A percentile compares a stretch with the other conserved stretches of the same genome.
These are phyloP conservation scores for Radiomyces spectabilis DNA, from an alignment of 192 early-diverging fungal species.

Conservation along the genomic window DNA sequence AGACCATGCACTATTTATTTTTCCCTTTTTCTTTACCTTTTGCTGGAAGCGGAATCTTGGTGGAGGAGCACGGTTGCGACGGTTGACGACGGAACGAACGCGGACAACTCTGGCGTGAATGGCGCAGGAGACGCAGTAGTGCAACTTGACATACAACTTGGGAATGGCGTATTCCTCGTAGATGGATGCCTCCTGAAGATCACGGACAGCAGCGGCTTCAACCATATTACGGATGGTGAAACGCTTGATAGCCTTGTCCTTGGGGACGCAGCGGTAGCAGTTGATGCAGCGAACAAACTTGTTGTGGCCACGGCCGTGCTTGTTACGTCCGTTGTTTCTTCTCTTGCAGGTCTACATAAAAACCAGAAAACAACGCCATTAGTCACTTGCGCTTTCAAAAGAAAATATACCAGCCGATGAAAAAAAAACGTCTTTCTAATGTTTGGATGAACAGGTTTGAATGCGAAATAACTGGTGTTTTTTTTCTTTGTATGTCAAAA, in stretches of 20 bases:
- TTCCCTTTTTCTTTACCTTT: conserved; percentile 29
- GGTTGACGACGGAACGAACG: conserved; percentile 81
- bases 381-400: background rate
- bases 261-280: conserved; percentile 93
- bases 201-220: conserved; percentile 92
- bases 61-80: conserved; percentile 91
- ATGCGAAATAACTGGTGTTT: no score
- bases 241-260: conserved; percentile 99
- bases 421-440: conserved; percentile 1
- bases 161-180: conserved; percentile 63
- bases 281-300: conserved; percentile 97
- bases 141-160: conserved; percentile 88
- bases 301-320: conserved; percentile 96
- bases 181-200: conserved; percentile 70
- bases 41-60: conserved; percentile 87
- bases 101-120: conserved; percentile 93
- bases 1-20: background rate
- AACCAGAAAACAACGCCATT: background rate
- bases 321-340: conserved; percentile 98
- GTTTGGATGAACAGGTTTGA: no score
- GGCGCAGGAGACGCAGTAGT: conserved; percentile 83
- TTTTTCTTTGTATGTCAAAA: no score
- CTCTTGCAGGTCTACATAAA: conserved; percentile 85
- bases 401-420: background rate
- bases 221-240: conserved; percentile 98